These are phyloP conservation scores for Cyberlindnera suaveolens DNA, from an alignment of 805 yeast species.

Conservation along the genomic window DNA sequence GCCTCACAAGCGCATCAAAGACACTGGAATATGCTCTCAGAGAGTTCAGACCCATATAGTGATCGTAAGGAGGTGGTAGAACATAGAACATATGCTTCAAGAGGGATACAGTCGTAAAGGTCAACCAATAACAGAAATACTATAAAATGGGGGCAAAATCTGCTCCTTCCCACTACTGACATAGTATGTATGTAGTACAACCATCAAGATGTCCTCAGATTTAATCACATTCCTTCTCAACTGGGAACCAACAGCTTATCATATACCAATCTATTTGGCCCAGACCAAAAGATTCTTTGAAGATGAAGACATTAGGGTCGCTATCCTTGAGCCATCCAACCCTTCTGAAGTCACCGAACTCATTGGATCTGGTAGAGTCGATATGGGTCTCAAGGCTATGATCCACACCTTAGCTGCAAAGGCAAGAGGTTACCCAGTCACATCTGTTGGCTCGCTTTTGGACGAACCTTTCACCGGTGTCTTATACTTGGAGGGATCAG, in stretches of 20 bases:
- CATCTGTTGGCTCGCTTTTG: not conserved
- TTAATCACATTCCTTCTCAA: not conserved
- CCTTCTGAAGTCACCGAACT: constrained; percentile 1
- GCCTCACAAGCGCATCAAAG: too few species aligned
- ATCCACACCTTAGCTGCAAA: not conserved
- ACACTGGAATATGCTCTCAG: too few species aligned
- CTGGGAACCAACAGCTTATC: constrained; percentile 1
- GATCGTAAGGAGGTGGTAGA: too few species aligned
- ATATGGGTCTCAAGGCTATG: not conserved
- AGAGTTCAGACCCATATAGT: too few species aligned
- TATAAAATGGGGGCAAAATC: too few species aligned
- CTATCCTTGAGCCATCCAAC: not conserved
- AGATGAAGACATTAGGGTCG: not conserved
- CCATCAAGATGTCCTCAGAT: not conserved
- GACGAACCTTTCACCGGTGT: constrained; percentile 1
- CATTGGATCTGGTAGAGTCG: not conserved
- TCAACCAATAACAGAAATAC: too few species aligned
- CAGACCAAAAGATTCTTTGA: not conserved
- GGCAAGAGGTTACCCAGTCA: not conserved
- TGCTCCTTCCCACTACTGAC: too few species aligned
- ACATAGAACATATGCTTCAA: too few species aligned
- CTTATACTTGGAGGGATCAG: not conserved
- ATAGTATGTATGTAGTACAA: too few species aligned
- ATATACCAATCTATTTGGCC: not conserved
- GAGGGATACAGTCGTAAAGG: too few species aligned